A percentile compares a stretch with the other conserved stretches of the same genome.
phyloP scores from a whole-genome alignment of 2,329 filamentous ascomycete genomes.

The Microdochium trichocladiopsis region DNA sequence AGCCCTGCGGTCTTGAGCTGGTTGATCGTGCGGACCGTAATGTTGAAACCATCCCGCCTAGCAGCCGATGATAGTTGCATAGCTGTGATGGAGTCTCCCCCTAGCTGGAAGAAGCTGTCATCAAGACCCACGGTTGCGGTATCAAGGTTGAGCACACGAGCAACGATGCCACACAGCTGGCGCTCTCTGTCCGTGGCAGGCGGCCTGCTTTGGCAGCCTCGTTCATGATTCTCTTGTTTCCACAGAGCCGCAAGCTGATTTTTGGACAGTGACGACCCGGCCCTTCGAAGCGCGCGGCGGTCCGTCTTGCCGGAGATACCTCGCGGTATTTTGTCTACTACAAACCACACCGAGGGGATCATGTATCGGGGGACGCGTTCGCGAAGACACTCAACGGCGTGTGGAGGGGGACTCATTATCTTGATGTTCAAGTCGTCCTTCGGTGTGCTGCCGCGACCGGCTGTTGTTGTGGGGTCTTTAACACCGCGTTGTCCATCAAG shows the following conservation, averaged over 20 bases:
- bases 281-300: neutral
- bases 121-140: conserved; percentile 22
- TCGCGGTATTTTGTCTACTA: neutral
- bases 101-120: conserved; percentile 19
- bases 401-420: neutral
- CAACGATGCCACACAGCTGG: conserved; percentile 2
- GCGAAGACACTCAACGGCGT: neutral
- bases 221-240: neutral
- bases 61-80: neutral
- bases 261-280: neutral
- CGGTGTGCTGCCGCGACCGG: neutral
- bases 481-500: neutral
- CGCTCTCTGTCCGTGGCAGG: neutral
- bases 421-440: neutral
- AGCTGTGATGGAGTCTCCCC: neutral
- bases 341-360: neutral
- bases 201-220: neutral
- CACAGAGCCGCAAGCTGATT: neutral
- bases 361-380: neutral
- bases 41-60: neutral
- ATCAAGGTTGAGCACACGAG: conserved; percentile 4
- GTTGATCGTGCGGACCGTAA: neutral
- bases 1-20: neutral
- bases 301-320: neutral
- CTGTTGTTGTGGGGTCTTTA: neutral